phyloP scores from a whole-genome alignment of 169 alveolate genomes.

The Plasmodium adleri region DNA sequence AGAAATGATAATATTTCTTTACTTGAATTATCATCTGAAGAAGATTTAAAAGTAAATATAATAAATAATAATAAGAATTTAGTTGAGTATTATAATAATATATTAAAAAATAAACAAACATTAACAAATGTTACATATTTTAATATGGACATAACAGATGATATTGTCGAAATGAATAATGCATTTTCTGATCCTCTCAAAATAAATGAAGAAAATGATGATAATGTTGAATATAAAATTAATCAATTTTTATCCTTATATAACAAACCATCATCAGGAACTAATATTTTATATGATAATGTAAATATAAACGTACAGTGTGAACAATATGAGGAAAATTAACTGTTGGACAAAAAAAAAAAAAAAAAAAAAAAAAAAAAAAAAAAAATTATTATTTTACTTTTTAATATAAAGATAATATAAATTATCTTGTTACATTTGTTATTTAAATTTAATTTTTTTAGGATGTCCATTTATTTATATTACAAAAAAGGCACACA shows the following conservation, averaged over 20 bases:
- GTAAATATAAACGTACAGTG: constrained; percentile 23
- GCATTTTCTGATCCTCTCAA: constrained; percentile 26
- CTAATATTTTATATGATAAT: constrained; percentile 28
- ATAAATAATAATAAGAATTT: constrained; percentile 23
- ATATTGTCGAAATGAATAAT: constrained; percentile 43
- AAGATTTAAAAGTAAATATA: constrained; percentile 40
- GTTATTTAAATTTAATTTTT: no score
- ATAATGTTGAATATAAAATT: constrained; percentile 30
- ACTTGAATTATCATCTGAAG: constrained; percentile 39
- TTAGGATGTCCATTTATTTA: background rate
- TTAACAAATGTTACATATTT: constrained; percentile 49
- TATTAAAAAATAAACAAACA: constrained; percentile 21
- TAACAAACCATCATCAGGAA: constrained; percentile 10
- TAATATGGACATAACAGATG: constrained; percentile 69
- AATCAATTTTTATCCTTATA: constrained; percentile 22
- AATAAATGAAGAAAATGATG: constrained; percentile 24
- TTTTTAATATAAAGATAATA: no score
- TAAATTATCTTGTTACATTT: no score
- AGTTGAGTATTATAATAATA: constrained; percentile 22
- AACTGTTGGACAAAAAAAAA: no score
- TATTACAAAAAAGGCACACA: background rate
- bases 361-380: background rate
- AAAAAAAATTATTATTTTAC: background rate
- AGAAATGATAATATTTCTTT: constrained; percentile 15
- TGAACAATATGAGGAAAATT: background rate